Base-by-base conservation (phyloP, 2,329 filamentous ascomycete genomes). In the Eurotiales sp. region DNA sequence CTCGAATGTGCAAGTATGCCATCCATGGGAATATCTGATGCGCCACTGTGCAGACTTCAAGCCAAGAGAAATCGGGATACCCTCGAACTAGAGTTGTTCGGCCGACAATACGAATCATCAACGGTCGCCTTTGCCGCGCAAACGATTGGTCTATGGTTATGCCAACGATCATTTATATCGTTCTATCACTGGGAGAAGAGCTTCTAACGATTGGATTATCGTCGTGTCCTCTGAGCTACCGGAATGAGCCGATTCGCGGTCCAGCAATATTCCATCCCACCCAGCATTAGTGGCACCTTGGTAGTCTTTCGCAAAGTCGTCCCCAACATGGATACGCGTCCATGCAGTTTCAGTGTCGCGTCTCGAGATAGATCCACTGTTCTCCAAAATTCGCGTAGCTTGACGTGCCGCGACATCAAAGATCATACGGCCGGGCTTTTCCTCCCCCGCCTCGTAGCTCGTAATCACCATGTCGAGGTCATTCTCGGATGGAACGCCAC, bases 391-490 rank as follows among this genome's bases (percentile, higher is more conserved):
- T 23, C 56, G 49, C 11, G 44, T 52, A 14, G 68, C 70, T 39
- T 68, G 63, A 8, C 63, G 57, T 48, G 57, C 56, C 2, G 72
- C 70, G 36, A 69, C 59, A 29, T 72, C 61, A 54, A 72, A 76
- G 25, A 76, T 72, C 25, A 61, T 46, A 4, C 56, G 60, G 54
- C 64, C 56, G 3, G 73, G 73, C 49, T 76, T 76, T 57, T 73
- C 72, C n/a, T 65, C 59, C 6, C 67, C 72, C 3, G 71, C 72
- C 46, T 74, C 71, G 55, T 75, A 76, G 56, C 73, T 76, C 8
- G 72, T 76, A 22, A 74, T 64, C 0, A 76, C 59, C 43, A 76
- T 63, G 50, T 76, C 69, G 34, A 76, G 51, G 60, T 76, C 72
- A 27, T 64, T 58, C 2, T 48, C 29, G 12, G 32, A 11, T 22